Evolutionary conservation across 1,284 basidiomycete genomes (phyloP), one percentile per base, ranked within the genome.

Genomic region (Waitea zeae): DNA sequence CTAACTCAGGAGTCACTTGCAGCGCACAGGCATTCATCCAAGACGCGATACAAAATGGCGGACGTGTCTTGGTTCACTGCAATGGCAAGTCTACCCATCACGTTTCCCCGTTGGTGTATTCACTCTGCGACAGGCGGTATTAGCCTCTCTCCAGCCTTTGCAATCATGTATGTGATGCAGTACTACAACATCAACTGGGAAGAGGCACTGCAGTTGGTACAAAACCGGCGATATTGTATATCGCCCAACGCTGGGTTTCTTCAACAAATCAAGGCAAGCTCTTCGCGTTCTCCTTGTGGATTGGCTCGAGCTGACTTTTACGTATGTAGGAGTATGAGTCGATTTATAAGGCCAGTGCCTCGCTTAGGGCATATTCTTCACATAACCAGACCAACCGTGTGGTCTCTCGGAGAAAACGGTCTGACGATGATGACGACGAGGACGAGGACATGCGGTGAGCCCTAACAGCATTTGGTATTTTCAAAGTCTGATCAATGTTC

Each of bases 141-240:
- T 46, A 80, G 79, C 36, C 63, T 88, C 9, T 84, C 84, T 0
- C 86, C 87, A 0, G 71, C 86, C 0, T 87, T 92, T 38, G 83
- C 89, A 20, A 80, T 90, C 36, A 89, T 89, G 70, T 92, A 86
- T 48, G 78, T 87, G 19, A 92, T 90, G 87, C 75, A 81, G 44
- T 68, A 79, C 45, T 75, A 72, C 51, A 67, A 72, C 22, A 61
- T 88, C 36, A 71, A 71, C 20, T 88, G 79, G 78, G 81, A 89
- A 51, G 73, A 86, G 33, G 83, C 87, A 0, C 59, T 90, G 34
- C 74, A 81, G 41, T 62, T 79, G 47, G 86, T 92, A 5, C 87
- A 92, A 56, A 87, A 87, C 44, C 70, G 83, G 42, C 68, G 88
- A 31, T 92, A 90, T 47, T 90, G 87, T 52, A 88, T 90, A 44